phyloP scores from a whole-genome alignment of 2,329 filamentous ascomycete species.

The Fusarium longipes region DNA sequence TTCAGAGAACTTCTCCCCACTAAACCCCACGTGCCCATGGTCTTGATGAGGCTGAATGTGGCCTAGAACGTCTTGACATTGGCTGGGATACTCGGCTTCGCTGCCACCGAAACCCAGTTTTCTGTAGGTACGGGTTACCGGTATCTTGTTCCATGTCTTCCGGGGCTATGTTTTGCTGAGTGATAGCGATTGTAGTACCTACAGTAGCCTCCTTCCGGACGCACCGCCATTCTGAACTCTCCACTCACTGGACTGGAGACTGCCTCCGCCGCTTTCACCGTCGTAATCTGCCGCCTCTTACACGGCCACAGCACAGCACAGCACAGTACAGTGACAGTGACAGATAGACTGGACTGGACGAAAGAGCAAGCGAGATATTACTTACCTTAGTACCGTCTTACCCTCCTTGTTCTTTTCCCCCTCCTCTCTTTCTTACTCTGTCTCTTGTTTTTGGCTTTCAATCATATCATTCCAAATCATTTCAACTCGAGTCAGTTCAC shows the following conservation, averaged over 20 bases:
- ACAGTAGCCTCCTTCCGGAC: conserved; percentile 14
- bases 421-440: conserved; percentile 6
- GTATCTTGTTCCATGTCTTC: conserved; percentile 9
- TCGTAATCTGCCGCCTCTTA: conserved; percentile 47
- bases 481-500: not conserved
- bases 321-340: no score
- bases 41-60: conserved; percentile 47
- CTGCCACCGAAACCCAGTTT: conserved; percentile 39
- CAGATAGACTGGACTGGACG: not conserved
- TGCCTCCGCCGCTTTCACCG: conserved; percentile 45
- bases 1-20: conserved; percentile 2
- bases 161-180: conserved; percentile 20
- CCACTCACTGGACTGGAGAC: conserved; percentile 27
- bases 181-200: conserved; percentile 16
- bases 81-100: conserved; percentile 25
- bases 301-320: no score
- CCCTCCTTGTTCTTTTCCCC: conserved; percentile 10
- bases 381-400: conserved; percentile 5
- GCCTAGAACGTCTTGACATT: conserved; percentile 45
- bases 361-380: conserved; percentile 24
- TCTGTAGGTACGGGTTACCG: conserved; percentile 17
- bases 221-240: conserved; percentile 38
- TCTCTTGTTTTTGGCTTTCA: not conserved
- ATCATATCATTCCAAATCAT: conserved; percentile 10
- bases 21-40: conserved; percentile 47